A percentile compares a stretch with the other conserved stretches of the same genome.
phyloP scores from a whole-genome alignment of 352 stramenopile species.

The Globisporangium perplexum region DNA sequence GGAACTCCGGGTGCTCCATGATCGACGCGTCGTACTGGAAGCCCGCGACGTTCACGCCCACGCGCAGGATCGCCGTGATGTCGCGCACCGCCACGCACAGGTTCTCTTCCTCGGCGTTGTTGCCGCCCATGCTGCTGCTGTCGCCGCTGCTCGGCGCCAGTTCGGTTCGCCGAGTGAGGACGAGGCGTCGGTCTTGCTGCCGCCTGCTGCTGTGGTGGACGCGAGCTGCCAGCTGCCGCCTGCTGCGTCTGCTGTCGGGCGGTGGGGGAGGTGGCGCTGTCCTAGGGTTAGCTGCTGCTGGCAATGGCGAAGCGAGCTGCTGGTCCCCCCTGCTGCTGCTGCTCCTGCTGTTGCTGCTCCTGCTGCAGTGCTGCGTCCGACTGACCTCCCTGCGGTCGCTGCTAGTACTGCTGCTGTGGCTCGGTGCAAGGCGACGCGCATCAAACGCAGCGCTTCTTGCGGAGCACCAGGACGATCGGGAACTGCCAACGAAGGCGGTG shows the following conservation, averaged over 20 bases:
- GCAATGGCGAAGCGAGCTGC: no score
- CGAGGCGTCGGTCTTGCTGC: neutral
- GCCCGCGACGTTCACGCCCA: conserved; percentile 45
- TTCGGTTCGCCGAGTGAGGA: neutral
- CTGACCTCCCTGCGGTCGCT: no score
- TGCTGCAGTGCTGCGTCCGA: no score
- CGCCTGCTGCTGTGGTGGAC: neutral
- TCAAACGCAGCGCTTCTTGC: neutral
- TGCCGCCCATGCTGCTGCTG: neutral
- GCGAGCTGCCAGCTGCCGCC: neutral
- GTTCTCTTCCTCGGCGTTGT: neutral
- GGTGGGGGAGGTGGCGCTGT: no score
- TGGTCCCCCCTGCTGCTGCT: neutral
- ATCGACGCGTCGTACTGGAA: conserved; percentile 70
- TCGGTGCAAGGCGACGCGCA: no score
- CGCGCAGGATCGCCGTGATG: conserved; percentile 61
- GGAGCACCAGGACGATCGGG: neutral
- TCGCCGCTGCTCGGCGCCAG: no score
- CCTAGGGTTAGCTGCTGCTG: neutral
- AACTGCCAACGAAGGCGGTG: neutral
- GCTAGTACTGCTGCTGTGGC: no score
- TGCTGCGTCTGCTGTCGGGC: neutral
- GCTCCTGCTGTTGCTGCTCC: no score
- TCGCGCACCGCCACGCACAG: conserved; percentile 34
- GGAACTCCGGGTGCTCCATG: conserved; percentile 79